Evolutionary conservation across 306 rosid species (phyloP).

Genomic region (Vicia villosa): DNA sequence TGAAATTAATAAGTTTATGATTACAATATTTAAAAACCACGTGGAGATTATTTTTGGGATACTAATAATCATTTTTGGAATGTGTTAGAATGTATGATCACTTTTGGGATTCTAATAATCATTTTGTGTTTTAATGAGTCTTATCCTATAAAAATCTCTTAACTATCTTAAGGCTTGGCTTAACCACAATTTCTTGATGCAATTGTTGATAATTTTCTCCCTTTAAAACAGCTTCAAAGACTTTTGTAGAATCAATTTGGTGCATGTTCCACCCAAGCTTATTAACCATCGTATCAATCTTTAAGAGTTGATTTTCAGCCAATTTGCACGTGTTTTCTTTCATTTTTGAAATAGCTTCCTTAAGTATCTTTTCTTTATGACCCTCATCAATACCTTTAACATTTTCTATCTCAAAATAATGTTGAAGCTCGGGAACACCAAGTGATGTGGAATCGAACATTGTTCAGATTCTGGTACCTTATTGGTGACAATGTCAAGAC

Average conservation of each 20-base stretch:
- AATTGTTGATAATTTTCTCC: background rate
- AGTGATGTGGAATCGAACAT: slow-evolving; percentile 28
- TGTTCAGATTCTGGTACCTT: slow-evolving; percentile 1
- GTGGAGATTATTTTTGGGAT: no score
- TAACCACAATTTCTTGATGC: slow-evolving; percentile 15
- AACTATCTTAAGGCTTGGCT: slow-evolving; percentile 22
- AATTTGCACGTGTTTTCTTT: slow-evolving; percentile 23
- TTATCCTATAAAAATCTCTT: background rate
- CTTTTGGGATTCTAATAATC: no score
- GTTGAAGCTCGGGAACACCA: slow-evolving; percentile 37
- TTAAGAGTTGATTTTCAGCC: background rate
- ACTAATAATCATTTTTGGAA: no score
- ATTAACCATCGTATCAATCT: background rate
- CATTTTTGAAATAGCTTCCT: background rate
- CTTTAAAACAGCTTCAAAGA: slow-evolving; percentile 25
- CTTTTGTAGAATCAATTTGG: slow-evolving; percentile 32
- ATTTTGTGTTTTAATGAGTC: background rate
- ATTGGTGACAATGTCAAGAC: slow-evolving; percentile 29
- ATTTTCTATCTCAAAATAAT: slow-evolving; percentile 13
- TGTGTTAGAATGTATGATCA: no score
- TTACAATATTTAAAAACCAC: no score
- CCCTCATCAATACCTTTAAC: background rate
- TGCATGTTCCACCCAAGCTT: slow-evolving; percentile 30
- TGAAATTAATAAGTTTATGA: no score
- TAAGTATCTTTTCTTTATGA: background rate